Conservation (phyloP, 2,329 filamentous ascomycete species). For the Huntiella abstrusa region DNA sequence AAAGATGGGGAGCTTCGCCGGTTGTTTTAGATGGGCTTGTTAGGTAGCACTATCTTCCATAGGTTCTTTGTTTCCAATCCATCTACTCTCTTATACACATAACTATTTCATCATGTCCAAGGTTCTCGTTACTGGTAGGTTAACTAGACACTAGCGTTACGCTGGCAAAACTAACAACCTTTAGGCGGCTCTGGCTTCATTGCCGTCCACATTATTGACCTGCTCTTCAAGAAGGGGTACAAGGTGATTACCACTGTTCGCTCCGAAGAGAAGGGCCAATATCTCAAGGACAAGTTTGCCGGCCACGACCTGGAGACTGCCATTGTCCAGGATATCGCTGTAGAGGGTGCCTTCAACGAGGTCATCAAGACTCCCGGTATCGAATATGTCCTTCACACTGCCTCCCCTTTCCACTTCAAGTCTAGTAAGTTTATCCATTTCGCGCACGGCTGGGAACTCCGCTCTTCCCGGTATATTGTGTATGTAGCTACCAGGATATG, state of each 20-base stretch:
- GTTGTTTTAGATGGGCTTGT: too few relatives aligned
- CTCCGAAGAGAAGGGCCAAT: conserved; percentile 31
- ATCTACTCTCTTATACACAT: too few relatives aligned
- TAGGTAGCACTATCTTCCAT: too few relatives aligned
- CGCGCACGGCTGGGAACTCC: background rate
- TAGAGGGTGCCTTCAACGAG: conserved; percentile 53
- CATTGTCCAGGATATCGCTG: conserved; percentile 62
- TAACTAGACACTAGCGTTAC: background rate
- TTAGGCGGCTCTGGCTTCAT: conserved; percentile 34
- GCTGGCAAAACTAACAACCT: background rate
- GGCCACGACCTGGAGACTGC: conserved; percentile 26
- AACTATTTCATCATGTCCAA: conserved; percentile 22
- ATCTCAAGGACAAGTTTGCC: conserved; percentile 30
- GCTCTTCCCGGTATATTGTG: background rate
- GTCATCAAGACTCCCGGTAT: conserved; percentile 22
- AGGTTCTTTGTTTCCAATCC: too few relatives aligned
- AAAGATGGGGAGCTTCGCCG: too few relatives aligned
- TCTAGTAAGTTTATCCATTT: conserved; percentile 19
- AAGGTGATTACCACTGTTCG: conserved; percentile 37
- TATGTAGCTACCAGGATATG: background rate
- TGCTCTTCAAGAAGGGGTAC: conserved; percentile 31
- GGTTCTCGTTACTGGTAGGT: conserved; percentile 27
- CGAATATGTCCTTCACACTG: conserved; percentile 40
- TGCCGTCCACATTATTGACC: conserved; percentile 35
- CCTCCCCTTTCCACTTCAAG: conserved; percentile 39